phyloP scores from a whole-genome alignment of 1,284 basidiomycete species.

The Taiwanofungus camphoratus region DNA sequence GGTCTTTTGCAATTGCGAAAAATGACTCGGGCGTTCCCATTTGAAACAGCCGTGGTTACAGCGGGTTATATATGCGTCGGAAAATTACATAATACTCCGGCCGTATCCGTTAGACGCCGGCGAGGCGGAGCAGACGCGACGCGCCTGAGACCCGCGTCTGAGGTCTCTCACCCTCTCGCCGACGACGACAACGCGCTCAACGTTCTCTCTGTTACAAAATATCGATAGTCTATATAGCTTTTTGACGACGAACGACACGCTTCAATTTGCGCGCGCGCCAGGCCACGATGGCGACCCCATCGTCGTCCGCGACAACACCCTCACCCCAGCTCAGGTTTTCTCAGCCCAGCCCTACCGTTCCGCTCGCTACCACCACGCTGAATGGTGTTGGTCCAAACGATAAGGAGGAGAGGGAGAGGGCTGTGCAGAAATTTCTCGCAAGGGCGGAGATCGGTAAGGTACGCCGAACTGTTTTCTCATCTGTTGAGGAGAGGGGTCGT shows the following conservation, averaged over 20 bases:
- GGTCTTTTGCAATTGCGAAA: no score
- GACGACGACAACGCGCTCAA: slow-evolving; percentile 5
- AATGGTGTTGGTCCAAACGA: slow-evolving; percentile 38
- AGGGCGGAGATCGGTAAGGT: slow-evolving; percentile 73
- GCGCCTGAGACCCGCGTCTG: not conserved
- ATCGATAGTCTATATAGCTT: slow-evolving; percentile 6
- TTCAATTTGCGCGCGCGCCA: slow-evolving; percentile 7
- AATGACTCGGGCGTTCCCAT: no score
- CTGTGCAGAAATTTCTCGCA: slow-evolving; percentile 66
- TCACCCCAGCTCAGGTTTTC: slow-evolving; percentile 64
- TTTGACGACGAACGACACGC: slow-evolving; percentile 6
- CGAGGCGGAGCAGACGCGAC: slow-evolving; percentile 3
- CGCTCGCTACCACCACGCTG: slow-evolving; percentile 23
- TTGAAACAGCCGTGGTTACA: no score
- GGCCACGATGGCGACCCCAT: slow-evolving; percentile 59
- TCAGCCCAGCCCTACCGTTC: slow-evolving; percentile 38
- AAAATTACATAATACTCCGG: slow-evolving; percentile 4
- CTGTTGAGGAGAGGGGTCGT: slow-evolving; percentile 14
- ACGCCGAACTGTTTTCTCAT: slow-evolving; percentile 31
- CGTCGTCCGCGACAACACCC: slow-evolving; percentile 71
- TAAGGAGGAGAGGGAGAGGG: slow-evolving; percentile 53
- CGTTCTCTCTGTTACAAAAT: no score
- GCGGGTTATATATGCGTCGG: no score
- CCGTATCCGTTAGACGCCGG: not conserved
- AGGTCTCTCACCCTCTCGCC: not conserved